Evolutionary conservation across 2,329 filamentous ascomycete species (phyloP).

Genomic region (Aspergillus piperis): DNA sequence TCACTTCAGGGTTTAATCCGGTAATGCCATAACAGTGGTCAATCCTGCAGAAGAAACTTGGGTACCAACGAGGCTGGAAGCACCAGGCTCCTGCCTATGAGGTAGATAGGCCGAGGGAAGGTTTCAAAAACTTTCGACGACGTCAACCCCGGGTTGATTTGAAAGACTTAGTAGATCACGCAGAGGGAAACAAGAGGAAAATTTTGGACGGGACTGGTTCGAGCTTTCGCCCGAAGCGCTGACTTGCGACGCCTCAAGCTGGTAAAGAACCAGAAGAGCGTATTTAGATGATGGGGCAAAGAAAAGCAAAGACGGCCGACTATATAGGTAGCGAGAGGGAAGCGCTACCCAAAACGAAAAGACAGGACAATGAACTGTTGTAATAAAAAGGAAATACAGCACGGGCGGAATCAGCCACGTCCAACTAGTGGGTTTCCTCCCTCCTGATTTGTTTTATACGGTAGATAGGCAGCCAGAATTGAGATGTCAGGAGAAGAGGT

Average conservation of each 20-base stretch:
- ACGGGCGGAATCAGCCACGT: background rate
- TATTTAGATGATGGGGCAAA: background rate
- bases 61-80: background rate
- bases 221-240: background rate
- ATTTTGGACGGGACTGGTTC: background rate
- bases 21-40: background rate
- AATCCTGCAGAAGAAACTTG: background rate
- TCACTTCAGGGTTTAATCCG: background rate
- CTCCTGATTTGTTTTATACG: background rate
- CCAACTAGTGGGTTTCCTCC: background rate
- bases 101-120: background rate
- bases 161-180: background rate
- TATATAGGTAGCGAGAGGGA: background rate
- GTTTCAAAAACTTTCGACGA: background rate
- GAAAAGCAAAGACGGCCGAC: background rate
- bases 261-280: background rate
- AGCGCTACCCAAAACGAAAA: background rate
- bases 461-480: background rate
- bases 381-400: background rate
- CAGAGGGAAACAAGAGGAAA: background rate
- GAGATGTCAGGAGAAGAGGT: background rate
- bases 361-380: background rate
- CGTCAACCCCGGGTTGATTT: background rate
- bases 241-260: background rate
- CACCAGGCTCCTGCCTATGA: slow-evolving; percentile 1